Conservation (phyloP, 345 rosid genomes). For the Populus tremula region DNA sequence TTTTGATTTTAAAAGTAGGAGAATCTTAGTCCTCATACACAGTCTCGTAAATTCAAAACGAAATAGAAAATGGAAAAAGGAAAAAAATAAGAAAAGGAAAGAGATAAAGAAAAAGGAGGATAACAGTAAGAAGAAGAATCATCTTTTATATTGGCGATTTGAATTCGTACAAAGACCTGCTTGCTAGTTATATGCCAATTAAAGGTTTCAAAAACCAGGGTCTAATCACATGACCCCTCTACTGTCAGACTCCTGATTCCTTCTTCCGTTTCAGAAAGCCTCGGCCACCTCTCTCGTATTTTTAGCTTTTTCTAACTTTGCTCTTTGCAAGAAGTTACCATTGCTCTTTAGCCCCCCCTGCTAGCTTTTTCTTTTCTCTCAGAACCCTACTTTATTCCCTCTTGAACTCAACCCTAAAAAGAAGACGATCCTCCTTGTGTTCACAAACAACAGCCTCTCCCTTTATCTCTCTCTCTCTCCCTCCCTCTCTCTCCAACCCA, state of each 20-base stretch:
- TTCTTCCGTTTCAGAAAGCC: slow-evolving; percentile 22
- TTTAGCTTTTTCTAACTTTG: slow-evolving; percentile 30
- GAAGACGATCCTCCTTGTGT: slow-evolving; percentile 58
- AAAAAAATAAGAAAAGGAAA: neutral
- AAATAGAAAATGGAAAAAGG: neutral
- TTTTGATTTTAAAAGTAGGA: slow-evolving; percentile 16
- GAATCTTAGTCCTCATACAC: slow-evolving; percentile 1
- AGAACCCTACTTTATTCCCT: slow-evolving; percentile 48
- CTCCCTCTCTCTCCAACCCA: slow-evolving; percentile 12
- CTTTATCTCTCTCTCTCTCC: slow-evolving; percentile 25
- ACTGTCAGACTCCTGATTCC: slow-evolving; percentile 56
- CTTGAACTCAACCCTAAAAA: slow-evolving; percentile 56
- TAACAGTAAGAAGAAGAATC: slow-evolving; percentile 57
- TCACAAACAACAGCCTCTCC: slow-evolving; percentile 47
- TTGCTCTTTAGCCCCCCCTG: slow-evolving; percentile 40
- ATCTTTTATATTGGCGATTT: slow-evolving; percentile 39
- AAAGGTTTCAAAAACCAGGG: slow-evolving; percentile 15
- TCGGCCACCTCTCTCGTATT: slow-evolving; percentile 4
- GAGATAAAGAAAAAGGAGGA: slow-evolving; percentile 10
- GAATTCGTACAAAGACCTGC: slow-evolving; percentile 42
- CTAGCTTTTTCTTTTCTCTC: slow-evolving; percentile 39
- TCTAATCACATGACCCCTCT: slow-evolving; percentile 48
- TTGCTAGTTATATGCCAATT: neutral
- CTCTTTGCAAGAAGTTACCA: slow-evolving; percentile 61
- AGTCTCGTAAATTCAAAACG: neutral